A percentile compares a stretch with the other conserved stretches of the same genome.
Conservation (phyloP, 495 filamentous ascomycete genomes). For the Tuber magnatum region DNA sequence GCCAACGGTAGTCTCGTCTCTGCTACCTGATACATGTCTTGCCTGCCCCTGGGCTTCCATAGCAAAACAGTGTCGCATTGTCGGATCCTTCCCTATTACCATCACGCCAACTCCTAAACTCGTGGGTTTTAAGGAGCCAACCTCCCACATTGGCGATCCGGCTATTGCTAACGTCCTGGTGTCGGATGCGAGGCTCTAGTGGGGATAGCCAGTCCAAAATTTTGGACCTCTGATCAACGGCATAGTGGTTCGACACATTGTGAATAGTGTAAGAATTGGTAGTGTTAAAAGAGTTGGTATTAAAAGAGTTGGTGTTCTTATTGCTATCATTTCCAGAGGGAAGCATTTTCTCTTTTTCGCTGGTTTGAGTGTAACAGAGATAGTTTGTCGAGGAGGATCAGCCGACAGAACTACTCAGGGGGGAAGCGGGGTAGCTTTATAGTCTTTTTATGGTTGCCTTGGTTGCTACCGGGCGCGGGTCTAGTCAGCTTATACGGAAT, state of each 20-base stretch:
- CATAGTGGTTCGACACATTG: not conserved
- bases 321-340: not conserved
- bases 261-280: not conserved
- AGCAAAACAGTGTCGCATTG: not conserved
- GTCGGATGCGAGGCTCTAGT: not conserved
- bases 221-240: not conserved
- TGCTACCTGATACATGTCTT: not conserved
- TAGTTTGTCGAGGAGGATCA: not conserved
- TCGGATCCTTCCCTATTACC: not conserved
- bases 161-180: not conserved
- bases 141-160: not conserved
- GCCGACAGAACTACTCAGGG: not conserved
- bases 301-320: not conserved
- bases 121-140: not conserved
- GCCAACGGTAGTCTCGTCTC: not conserved
- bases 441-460: not conserved
- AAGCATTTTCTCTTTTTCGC: not conserved
- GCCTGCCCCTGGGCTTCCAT: not conserved
- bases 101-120: not conserved
- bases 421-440: not conserved
- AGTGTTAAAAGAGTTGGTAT: not conserved
- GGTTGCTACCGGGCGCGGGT: too few species aligned
- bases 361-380: not conserved
- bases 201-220: not conserved
- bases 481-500: too few species aligned